A percentile compares a stretch with the other conserved stretches of the same genome.
Conservation (phyloP, 805 yeast genomes). For the Blastobotrys mokoenaii region DNA sequence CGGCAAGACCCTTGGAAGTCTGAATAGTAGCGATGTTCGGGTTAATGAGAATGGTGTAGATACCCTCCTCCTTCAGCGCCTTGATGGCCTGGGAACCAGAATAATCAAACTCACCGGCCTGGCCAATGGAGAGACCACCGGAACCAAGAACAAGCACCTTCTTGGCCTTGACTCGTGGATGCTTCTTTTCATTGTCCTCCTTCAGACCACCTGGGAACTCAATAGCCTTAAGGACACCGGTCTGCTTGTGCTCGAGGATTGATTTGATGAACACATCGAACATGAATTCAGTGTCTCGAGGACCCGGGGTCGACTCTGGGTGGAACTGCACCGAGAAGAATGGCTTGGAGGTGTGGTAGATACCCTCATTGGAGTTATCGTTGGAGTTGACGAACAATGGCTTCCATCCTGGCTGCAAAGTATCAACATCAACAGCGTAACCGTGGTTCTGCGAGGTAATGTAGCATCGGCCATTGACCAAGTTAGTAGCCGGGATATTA, state of each 20-base stretch:
- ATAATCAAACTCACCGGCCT: conserved; percentile 98
- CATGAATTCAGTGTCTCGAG: conserved; percentile 95
- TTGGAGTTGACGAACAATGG: conserved; percentile 92
- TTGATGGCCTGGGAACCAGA: conserved; percentile 99
- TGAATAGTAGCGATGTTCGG: conserved; percentile 98
- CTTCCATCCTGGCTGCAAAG: conserved; percentile 77
- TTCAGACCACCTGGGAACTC: conserved; percentile 83
- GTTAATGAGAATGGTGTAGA: conserved; percentile 89
- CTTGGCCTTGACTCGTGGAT: conserved; percentile 76
- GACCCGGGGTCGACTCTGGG: conserved; percentile 99
- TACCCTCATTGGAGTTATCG: conserved; percentile 98
- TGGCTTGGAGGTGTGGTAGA: conserved; percentile 80
- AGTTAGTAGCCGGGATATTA: conserved; percentile 90
- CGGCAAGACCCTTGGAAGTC: conserved; percentile 96
- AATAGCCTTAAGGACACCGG: conserved; percentile 56
- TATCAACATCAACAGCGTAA: conserved; percentile 81
- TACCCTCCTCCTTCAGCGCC: conserved; percentile 96
- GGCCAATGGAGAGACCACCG: conserved; percentile 97
- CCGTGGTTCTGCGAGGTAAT: conserved; percentile 99
- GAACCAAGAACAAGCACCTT: conserved; percentile 93
- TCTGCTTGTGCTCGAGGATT: conserved; percentile 45
- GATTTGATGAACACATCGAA: conserved; percentile 87
- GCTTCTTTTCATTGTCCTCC: conserved; percentile 64
- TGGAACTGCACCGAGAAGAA: conserved; percentile 97
- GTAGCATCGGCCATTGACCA: conserved; percentile 89